These are phyloP conservation scores for Lantana camara DNA, from an alignment of 257 asterid species.

Conservation along the genomic window DNA sequence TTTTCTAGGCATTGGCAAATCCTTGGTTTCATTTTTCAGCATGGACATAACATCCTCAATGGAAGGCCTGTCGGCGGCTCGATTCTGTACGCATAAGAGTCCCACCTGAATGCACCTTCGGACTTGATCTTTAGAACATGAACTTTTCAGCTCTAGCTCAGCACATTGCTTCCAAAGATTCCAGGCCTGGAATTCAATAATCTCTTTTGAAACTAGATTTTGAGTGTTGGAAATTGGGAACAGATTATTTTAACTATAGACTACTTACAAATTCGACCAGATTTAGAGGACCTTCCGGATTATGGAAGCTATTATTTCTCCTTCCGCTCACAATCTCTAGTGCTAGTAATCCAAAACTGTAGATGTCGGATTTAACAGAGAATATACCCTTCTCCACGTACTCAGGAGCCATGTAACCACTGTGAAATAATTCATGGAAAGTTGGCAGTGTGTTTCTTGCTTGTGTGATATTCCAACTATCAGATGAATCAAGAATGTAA, in stretches of 20 bases:
- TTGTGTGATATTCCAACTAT: too few relatives aligned
- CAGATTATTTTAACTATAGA: not conserved
- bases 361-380: constrained; percentile 51
- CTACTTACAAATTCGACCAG: constrained; percentile 46
- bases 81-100: constrained; percentile 42
- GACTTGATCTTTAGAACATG: constrained; percentile 18
- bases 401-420: constrained; percentile 55
- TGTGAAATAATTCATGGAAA: not conserved
- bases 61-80: constrained; percentile 38
- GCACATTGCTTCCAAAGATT: constrained; percentile 36
- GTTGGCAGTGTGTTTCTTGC: not conserved
- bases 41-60: constrained; percentile 38
- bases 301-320: constrained; percentile 32
- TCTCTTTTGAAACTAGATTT: not conserved
- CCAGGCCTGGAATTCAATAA: constrained; percentile 38
- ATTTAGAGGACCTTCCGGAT: constrained; percentile 34
- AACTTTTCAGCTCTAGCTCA: constrained; percentile 28
- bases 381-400: constrained; percentile 44
- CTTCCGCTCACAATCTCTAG: constrained; percentile 48
- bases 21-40: constrained; percentile 33
- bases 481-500: too few relatives aligned
- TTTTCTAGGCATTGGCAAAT: constrained; percentile 29
- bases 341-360: constrained; percentile 43
- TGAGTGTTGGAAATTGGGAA: not conserved
- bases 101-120: constrained; percentile 40